These are phyloP conservation scores for Lonicera japonica DNA, from an alignment of 129 eudicot species.

Conservation along the genomic window DNA sequence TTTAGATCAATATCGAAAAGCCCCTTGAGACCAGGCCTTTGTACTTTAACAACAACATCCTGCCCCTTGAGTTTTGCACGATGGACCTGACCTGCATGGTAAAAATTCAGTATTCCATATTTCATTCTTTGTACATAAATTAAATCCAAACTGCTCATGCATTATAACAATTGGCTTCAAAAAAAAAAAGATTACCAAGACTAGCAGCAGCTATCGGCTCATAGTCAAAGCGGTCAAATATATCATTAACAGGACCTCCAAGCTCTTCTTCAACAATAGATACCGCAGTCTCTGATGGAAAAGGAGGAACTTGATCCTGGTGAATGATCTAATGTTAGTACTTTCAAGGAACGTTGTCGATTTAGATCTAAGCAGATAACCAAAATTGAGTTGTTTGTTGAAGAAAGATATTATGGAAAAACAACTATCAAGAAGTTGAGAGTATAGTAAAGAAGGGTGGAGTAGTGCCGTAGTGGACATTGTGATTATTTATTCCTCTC, in stretches of 20 bases:
- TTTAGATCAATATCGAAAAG: slow-evolving; percentile 96
- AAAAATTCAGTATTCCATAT: slow-evolving; percentile 4
- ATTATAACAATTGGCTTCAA: not conserved
- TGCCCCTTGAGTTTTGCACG: slow-evolving; percentile 86
- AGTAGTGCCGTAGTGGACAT: no score
- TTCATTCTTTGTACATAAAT: slow-evolving; percentile 4
- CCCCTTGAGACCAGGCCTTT: slow-evolving; percentile 96
- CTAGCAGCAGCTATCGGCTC: slow-evolving; percentile 99
- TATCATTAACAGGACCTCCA: slow-evolving; percentile 68
- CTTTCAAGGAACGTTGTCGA: not conserved
- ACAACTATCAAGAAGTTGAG: not conserved
- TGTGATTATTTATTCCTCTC: no score
- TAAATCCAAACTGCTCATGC: not conserved
- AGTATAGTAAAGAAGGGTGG: no score
- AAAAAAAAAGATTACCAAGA: slow-evolving; percentile 59
- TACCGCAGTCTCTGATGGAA: slow-evolving; percentile 89
- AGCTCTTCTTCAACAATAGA: slow-evolving; percentile 91
- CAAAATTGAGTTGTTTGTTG: not conserved
- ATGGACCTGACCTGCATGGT: slow-evolving; percentile 94
- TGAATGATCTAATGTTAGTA: slow-evolving; percentile 8
- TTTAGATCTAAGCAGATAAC: slow-evolving; percentile 1
- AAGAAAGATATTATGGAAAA: not conserved
- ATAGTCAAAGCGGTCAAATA: slow-evolving; percentile 72
- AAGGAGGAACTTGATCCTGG: slow-evolving; percentile 99
- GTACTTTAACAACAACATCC: slow-evolving; percentile 89